Conservation (phyloP, 1,284 basidiomycete species). For the Psilocybe mexicana region DNA sequence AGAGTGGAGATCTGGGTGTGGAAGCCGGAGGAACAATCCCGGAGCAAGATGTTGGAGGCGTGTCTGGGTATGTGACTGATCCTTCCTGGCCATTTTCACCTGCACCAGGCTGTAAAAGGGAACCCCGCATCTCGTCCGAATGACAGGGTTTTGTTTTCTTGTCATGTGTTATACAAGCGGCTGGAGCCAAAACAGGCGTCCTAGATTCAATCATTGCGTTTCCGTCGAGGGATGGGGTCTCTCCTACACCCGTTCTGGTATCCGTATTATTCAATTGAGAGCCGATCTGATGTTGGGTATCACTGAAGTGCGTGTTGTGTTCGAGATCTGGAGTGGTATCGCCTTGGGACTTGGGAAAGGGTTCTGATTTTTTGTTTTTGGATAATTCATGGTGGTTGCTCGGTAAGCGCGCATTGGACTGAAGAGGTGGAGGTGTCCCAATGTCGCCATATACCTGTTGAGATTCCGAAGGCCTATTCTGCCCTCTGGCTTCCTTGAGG, state of each 20-base stretch:
- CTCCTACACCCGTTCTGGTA: background rate
- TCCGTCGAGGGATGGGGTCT: too few relatives aligned
- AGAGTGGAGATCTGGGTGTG: slow-evolving; percentile 13
- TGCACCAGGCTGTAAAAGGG: background rate
- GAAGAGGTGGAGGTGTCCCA: too few relatives aligned
- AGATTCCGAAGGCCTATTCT: too few relatives aligned
- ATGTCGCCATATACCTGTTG: too few relatives aligned
- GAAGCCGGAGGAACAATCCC: slow-evolving; percentile 11
- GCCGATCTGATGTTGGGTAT: background rate
- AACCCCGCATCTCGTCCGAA: background rate
- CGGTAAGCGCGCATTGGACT: too few relatives aligned
- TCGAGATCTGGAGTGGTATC: background rate
- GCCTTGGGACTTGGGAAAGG: background rate
- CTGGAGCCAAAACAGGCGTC: slow-evolving; percentile 6
- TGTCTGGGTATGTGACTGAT: slow-evolving; percentile 3
- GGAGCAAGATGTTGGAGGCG: slow-evolving; percentile 5
- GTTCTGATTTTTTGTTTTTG: background rate
- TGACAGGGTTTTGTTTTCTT: background rate
- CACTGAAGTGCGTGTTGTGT: background rate
- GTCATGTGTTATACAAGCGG: slow-evolving; percentile 9
- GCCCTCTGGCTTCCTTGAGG: too few relatives aligned
- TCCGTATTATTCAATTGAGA: background rate
- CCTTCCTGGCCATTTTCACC: background rate
- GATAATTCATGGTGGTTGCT: too few relatives aligned
- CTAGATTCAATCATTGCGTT: background rate